phyloP scores from a whole-genome alignment of 2,329 filamentous ascomycete species.

The Blastomyces percursus region DNA sequence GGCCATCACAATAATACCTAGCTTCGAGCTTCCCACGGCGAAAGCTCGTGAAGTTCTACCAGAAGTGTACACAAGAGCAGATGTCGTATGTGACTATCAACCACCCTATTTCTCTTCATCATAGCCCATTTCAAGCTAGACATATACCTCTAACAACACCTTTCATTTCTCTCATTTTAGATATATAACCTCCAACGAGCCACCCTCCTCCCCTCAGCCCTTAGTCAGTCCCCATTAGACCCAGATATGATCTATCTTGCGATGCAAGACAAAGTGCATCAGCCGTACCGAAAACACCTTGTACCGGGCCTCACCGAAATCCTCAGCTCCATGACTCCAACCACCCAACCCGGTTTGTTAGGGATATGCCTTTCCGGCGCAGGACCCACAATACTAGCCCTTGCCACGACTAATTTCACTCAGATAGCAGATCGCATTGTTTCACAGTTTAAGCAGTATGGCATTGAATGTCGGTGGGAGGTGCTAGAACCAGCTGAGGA shows the following conservation, averaged over 20 bases:
- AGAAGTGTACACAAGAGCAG: constrained; percentile 62
- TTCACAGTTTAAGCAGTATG: constrained; percentile 52
- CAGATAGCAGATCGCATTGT: constrained; percentile 74
- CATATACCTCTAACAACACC: constrained; percentile 1
- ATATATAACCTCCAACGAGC: constrained; percentile 89
- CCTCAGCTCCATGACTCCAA: constrained; percentile 78
- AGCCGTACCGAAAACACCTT: constrained; percentile 83
- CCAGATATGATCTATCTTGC: constrained; percentile 90
- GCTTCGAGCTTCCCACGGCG: constrained; percentile 92
- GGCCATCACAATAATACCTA: constrained; percentile 87
- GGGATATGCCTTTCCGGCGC: constrained; percentile 93
- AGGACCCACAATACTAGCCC: constrained; percentile 84
- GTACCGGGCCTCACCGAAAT: constrained; percentile 90
- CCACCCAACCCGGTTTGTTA: constrained; percentile 73
- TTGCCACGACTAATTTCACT: constrained; percentile 84
- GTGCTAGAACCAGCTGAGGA: constrained; percentile 76
- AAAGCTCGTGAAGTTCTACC: constrained; percentile 80
- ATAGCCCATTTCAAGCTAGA: not conserved
- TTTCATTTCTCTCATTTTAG: constrained; percentile 16
- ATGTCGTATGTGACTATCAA: constrained; percentile 54
- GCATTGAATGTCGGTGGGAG: constrained; percentile 73
- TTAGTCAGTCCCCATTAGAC: constrained; percentile 82
- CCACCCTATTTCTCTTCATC: not conserved
- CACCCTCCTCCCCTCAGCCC: constrained; percentile 76
- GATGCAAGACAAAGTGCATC: constrained; percentile 98